phyloP scores from a whole-genome alignment of 768 basidiomycete species.

The Tulasnella sp. region DNA sequence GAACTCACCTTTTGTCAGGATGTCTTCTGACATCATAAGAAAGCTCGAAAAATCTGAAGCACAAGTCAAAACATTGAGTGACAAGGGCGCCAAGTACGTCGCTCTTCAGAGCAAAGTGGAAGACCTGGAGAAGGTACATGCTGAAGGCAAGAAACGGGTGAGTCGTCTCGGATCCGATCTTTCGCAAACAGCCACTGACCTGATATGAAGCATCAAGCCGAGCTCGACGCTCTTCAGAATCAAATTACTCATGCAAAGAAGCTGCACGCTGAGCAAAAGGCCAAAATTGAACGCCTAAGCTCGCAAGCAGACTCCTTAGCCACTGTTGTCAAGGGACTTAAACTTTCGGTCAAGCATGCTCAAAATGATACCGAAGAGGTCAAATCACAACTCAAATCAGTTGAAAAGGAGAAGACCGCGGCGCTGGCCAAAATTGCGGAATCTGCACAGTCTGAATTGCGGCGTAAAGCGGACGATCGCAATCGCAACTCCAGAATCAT shows the following conservation, averaged over 20 bases:
- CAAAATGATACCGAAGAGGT: not conserved
- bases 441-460: not conserved
- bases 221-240: not conserved
- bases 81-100: conserved; percentile 7
- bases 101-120: conserved; percentile 15
- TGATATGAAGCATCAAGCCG: not conserved
- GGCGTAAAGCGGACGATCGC: not conserved
- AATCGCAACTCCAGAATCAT: not conserved
- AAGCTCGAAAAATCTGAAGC: conserved; percentile 16
- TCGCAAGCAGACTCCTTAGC: too few species aligned
- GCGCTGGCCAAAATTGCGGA: not conserved
- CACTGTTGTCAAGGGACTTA: too few species aligned
- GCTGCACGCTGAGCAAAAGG: too few species aligned
- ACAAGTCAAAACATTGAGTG: not conserved
- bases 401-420: not conserved
- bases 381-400: not conserved
- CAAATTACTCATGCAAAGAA: too few species aligned
- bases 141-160: conserved; percentile 13
- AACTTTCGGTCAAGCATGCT: conserved; percentile 6
- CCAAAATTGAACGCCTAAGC: too few species aligned
- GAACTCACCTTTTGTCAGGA: too few species aligned
- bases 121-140: conserved; percentile 9
- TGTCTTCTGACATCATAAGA: too few species aligned
- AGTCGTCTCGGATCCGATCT: not conserved
- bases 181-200: not conserved